A percentile compares a stretch with the other conserved stretches of the same genome.
phyloP scores from a whole-genome alignment of 1,139 yeast genomes.

The Saccharomyces hybrid region DNA sequence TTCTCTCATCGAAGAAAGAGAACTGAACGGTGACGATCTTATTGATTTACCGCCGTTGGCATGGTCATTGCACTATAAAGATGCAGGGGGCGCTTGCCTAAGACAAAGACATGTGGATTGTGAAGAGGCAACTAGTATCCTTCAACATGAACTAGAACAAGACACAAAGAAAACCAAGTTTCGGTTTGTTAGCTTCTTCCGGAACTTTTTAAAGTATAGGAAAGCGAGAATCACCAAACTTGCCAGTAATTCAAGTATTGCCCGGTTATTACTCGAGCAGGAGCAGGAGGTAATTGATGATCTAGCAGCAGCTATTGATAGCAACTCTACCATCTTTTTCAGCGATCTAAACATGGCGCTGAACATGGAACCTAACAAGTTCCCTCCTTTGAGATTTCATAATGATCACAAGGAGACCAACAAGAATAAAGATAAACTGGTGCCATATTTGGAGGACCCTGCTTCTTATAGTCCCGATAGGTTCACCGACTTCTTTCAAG shows the following conservation, averaged over 20 bases:
- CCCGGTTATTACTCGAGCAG: background rate
- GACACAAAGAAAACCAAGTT: background rate
- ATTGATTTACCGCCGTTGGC: slow-evolving; percentile 16
- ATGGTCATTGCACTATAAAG: slow-evolving; percentile 9
- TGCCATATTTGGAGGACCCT: background rate
- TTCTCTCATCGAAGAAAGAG: slow-evolving; percentile 5
- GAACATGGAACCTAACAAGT: background rate
- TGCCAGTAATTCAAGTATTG: background rate
- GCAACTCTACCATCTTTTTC: background rate
- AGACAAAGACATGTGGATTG: background rate
- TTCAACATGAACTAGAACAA: background rate
- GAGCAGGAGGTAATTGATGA: background rate
- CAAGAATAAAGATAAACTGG: background rate
- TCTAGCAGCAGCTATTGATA: background rate
- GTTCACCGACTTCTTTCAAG: background rate
- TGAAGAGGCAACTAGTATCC: background rate
- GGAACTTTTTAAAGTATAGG: background rate
- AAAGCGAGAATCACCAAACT: background rate
- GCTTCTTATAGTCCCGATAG: background rate
- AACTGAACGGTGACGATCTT: slow-evolving; percentile 9
- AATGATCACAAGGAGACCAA: background rate
- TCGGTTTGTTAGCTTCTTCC: background rate
- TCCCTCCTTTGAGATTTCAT: background rate
- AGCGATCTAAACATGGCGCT: background rate
- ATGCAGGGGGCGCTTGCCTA: slow-evolving; percentile 1